Evolutionary conservation across 2,329 filamentous ascomycete species (phyloP).

Genomic region (Trichocomaceae sp.): DNA sequence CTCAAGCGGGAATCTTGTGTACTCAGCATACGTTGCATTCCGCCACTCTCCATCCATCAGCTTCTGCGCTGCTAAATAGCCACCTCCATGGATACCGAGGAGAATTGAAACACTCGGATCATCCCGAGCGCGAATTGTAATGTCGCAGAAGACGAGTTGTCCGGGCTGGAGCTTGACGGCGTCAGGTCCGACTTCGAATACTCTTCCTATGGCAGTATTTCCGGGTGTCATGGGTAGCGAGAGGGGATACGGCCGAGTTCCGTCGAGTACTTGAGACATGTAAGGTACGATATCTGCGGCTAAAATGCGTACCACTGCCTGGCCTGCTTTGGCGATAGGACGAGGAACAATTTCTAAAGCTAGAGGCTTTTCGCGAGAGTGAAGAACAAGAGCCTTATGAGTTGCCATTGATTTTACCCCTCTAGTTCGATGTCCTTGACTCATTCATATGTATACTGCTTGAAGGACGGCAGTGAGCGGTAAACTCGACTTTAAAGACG

Average conservation of each 20-base stretch:
- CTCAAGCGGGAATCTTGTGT: slow-evolving; percentile 30
- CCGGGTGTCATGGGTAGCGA: slow-evolving; percentile 32
- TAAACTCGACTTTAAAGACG: too few species aligned
- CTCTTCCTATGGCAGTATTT: slow-evolving; percentile 27
- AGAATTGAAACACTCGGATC: slow-evolving; percentile 18
- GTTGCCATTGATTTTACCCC: slow-evolving; percentile 5
- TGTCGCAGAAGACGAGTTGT: slow-evolving; percentile 33
- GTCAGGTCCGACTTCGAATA: slow-evolving; percentile 32
- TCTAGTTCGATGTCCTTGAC: too few species aligned
- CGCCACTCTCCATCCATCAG: slow-evolving; percentile 32
- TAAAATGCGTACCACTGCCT: slow-evolving; percentile 34
- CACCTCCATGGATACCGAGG: slow-evolving; percentile 25
- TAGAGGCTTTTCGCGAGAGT: slow-evolving; percentile 17
- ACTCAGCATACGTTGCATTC: slow-evolving; percentile 32
- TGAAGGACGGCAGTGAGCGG: too few species aligned
- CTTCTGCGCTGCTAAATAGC: slow-evolving; percentile 21
- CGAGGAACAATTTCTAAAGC: slow-evolving; percentile 26
- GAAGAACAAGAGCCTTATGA: slow-evolving; percentile 6
- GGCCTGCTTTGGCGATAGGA: slow-evolving; percentile 29
- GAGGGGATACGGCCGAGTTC: slow-evolving; percentile 24
- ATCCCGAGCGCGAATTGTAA: slow-evolving; percentile 30
- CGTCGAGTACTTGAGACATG: slow-evolving; percentile 32
- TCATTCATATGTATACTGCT: too few species aligned
- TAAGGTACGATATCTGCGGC: slow-evolving; percentile 35
- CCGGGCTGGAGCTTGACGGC: slow-evolving; percentile 26